Conservation (phyloP, 2,329 filamentous ascomycete species). For the Plectosphaerella sp. region DNA sequence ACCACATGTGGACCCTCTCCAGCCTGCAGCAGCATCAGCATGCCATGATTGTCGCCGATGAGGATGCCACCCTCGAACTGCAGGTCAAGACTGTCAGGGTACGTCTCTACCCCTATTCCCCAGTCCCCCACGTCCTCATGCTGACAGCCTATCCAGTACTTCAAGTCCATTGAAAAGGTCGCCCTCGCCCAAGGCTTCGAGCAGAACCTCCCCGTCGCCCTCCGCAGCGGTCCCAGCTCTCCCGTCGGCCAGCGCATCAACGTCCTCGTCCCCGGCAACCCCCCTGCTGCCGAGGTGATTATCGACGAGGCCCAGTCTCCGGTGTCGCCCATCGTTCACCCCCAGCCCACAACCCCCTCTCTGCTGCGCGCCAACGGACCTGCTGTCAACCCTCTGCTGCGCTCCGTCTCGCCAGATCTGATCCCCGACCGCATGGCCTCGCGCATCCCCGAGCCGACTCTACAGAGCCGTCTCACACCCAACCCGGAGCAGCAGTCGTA, state of each 20-base stretch:
- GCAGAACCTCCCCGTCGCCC: conserved; percentile 51
- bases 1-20: conserved; percentile 89
- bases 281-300: conserved; percentile 28
- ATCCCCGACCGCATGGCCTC: conserved; percentile 60
- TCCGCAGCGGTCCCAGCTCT: conserved; percentile 44
- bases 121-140: neutral
- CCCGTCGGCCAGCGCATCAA: neutral
- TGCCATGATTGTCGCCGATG: conserved; percentile 78
- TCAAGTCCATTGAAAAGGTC: conserved; percentile 66
- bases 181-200: conserved; percentile 53
- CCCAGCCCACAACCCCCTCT: conserved; percentile 51
- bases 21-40: conserved; percentile 76
- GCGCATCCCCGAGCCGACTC: conserved; percentile 44
- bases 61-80: conserved; percentile 70
- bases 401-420: conserved; percentile 54
- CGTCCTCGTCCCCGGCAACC: neutral
- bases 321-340: conserved; percentile 38
- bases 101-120: conserved; percentile 9
- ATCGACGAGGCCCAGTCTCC: conserved; percentile 38
- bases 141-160: conserved; percentile 42
- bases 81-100: conserved; percentile 70
- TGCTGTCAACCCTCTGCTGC: conserved; percentile 48
- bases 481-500: conserved; percentile 40
- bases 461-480: conserved; percentile 40
- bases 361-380: conserved; percentile 49